Base-by-base conservation (phyloP, 1,284 basidiomycete species). In the Microbotryomycetes sp. region DNA sequence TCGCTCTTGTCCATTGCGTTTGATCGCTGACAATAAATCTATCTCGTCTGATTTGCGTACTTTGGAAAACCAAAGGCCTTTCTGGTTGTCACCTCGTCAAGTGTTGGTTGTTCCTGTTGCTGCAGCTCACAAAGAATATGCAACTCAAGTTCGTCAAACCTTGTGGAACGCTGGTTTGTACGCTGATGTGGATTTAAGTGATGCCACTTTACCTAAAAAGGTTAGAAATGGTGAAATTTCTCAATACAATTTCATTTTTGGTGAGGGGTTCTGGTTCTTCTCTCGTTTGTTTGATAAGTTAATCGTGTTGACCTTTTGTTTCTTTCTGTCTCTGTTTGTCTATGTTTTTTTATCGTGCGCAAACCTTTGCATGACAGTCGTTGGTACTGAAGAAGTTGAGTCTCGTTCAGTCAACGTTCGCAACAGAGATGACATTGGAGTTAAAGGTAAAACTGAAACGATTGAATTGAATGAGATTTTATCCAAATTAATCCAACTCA, bases 41-140 rank as follows among this genome's bases (percentile, higher is more conserved):
- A 23, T 6, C 16, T 6, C 3, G 25, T 51, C 26, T 7, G 29
- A 3, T 6, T 16, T 31, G 19, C 25, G 31, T n/a, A 25, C 16
- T 25, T 30, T 28, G 14, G 14, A 16, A 22, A 14, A 7, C 3
- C 31, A 19, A 49, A 83, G 87, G 89, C 96, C 96, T 4, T 97
- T 98, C 83, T 99, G 96, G 96, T 75, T 98, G 54, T 92, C 88
- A 0, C 96, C 96, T 15, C 84, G 96, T 51, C 96, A 98, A 78
- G 86, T 97, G 28, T 79, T 96, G 29, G 88, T 98, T 60, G 88
- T 99, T 54, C 96, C 96, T 3, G 92, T 98, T 36, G 92, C 93
- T 19, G 83, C 81, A 15, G 84, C 88, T 72, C 79, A 92, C 88
- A 88, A 87, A 79, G 89, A 88, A 30, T 99, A 98, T 74, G 94